Conservation (phyloP, 331 rosid genomes). For the Stylosanthes scabra region DNA sequence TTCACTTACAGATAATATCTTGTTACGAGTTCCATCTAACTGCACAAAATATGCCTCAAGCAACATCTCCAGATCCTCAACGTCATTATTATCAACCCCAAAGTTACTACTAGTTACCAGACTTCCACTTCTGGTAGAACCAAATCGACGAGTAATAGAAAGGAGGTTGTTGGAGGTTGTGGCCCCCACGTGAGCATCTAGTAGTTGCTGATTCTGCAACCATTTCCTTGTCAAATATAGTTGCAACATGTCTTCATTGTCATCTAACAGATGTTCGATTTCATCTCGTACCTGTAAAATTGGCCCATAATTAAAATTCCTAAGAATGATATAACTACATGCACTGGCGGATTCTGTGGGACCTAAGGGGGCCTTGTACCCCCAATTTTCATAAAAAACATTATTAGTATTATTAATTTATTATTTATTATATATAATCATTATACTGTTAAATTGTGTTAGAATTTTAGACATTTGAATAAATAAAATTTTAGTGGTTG, state of each 20-base stretch:
- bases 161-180: constrained; percentile 52
- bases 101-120: constrained; percentile 59
- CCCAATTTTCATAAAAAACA: no score
- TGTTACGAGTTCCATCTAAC: constrained; percentile 96
- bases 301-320: constrained; percentile 8
- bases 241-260: constrained; percentile 93
- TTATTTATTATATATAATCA: no score
- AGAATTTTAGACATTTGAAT: no score
- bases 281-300: constrained; percentile 80
- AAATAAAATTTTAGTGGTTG: no score
- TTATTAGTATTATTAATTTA: no score
- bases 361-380: no score
- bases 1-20: constrained; percentile 87
- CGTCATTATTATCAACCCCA: constrained; percentile 59
- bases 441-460: no score
- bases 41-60: constrained; percentile 98
- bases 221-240: constrained; percentile 89
- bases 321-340: constrained; percentile 2
- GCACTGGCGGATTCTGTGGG: background rate
- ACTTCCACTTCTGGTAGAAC: constrained; percentile 76
- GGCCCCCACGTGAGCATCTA: constrained; percentile 53
- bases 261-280: constrained; percentile 89
- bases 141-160: constrained; percentile 46
- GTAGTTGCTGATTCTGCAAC: constrained; percentile 74
- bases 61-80: constrained; percentile 97